Evolutionary conservation across 192 early-diverging fungal genomes (phyloP).

Genomic region (Podila clonocystis): DNA sequence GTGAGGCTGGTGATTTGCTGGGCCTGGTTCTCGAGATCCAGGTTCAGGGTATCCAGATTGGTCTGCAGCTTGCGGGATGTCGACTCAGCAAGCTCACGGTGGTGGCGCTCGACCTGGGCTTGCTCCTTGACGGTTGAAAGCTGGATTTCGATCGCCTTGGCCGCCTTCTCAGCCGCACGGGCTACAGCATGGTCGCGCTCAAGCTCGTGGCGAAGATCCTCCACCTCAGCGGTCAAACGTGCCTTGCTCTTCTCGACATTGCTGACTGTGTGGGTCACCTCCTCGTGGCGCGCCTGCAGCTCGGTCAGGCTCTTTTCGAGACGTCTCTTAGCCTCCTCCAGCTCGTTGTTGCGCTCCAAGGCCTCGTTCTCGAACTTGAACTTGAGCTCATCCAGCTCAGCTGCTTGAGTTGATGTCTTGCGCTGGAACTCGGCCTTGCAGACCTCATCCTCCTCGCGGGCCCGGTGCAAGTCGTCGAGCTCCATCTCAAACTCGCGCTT

Average conservation of each 20-base stretch:
- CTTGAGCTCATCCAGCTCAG: constrained; percentile 75
- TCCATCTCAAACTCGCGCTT: constrained; percentile 47
- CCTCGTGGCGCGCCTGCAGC: constrained; percentile 46
- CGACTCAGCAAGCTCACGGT: constrained; percentile 69
- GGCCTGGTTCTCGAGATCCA: constrained; percentile 67
- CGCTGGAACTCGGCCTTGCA: constrained; percentile 45
- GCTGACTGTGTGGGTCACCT: constrained; percentile 62
- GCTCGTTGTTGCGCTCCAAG: constrained; percentile 39
- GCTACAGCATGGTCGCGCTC: constrained; percentile 81
- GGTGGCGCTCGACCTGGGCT: constrained; percentile 67
- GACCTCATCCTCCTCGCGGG: constrained; percentile 39
- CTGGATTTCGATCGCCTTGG: constrained; percentile 70
- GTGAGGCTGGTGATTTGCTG: constrained; percentile 62
- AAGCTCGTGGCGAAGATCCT: constrained; percentile 77
- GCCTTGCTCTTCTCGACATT: constrained; percentile 78
- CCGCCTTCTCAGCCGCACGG: constrained; percentile 69
- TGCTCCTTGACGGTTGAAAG: constrained; percentile 58
- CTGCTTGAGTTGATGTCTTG: constrained; percentile 32
- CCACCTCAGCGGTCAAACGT: constrained; percentile 74
- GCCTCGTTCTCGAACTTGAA: constrained; percentile 61
- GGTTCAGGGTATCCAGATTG: constrained; percentile 62
- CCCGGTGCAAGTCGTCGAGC: constrained; percentile 29
- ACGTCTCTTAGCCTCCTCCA: constrained; percentile 59
- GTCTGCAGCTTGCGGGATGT: constrained; percentile 66
- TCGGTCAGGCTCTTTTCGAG: constrained; percentile 46